These are phyloP conservation scores for Astragalus glycyphyllos DNA, from an alignment of 306 rosid species.

Conservation along the genomic window DNA sequence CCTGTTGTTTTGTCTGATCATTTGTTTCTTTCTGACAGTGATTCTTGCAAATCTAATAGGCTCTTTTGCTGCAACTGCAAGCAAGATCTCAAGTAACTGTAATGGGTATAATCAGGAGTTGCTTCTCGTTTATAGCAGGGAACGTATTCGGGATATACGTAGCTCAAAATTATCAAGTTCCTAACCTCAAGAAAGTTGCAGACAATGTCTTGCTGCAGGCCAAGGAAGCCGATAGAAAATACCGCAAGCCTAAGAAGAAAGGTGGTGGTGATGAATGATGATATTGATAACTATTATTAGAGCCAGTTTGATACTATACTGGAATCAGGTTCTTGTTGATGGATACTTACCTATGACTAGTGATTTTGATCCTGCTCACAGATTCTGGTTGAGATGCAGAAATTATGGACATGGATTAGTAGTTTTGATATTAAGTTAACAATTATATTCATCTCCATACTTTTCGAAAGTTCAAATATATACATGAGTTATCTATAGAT, in stretches of 20 bases:
- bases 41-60: constrained; percentile 1
- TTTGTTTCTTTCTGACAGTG: constrained; percentile 41
- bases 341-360: no score
- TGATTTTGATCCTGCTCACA: no score
- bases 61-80: constrained; percentile 20
- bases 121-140: constrained; percentile 68
- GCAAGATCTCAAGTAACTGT: constrained; percentile 24
- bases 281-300: constrained; percentile 36
- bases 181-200: constrained; percentile 68
- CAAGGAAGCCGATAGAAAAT: constrained; percentile 57
- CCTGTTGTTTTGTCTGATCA: constrained; percentile 8
- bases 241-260: constrained; percentile 63
- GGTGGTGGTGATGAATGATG: no score
- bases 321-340: constrained; percentile 44
- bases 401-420: no score
- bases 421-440: no score
- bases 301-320: neutral
- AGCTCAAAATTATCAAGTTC: constrained; percentile 79
- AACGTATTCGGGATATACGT: constrained; percentile 64
- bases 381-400: no score
- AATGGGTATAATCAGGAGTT: constrained; percentile 77
- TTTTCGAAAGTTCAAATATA: no score
- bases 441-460: no score
- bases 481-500: no score
- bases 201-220: constrained; percentile 51